Percentiles rank a stretch among this genome's conserved stretches.
phyloP scores from a whole-genome alignment of 225 moss, liverwort and hornwort genomes.

The Neckera pumila region DNA sequence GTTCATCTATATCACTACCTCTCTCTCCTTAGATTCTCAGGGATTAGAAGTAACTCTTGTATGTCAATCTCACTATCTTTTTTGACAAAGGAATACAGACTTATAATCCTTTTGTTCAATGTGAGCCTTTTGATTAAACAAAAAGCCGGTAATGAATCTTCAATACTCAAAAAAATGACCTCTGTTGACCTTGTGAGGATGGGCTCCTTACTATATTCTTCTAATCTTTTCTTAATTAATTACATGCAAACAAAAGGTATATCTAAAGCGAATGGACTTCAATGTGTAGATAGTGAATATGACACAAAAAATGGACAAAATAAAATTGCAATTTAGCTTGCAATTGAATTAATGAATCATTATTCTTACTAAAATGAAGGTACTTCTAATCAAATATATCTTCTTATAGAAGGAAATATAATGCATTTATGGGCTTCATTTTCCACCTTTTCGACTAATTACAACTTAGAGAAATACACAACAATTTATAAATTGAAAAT shows the following conservation, averaged over 20 bases:
- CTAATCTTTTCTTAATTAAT: accelerated
- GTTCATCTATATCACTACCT: no score
- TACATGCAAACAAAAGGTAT: background rate
- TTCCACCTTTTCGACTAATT: accelerated
- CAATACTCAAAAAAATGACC: background rate
- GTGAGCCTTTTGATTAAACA: no score
- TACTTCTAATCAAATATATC: accelerated
- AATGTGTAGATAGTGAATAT: accelerated
- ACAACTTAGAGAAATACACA: no score
- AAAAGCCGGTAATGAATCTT: background rate
- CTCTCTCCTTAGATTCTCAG: accelerated
- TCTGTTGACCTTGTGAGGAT: background rate
- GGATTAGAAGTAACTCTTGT: accelerated
- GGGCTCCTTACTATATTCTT: background rate
- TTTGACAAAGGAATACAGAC: background rate
- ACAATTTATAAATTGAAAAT: background rate
- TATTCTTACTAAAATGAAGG: background rate
- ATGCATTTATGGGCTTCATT: accelerated
- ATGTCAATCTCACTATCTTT: background rate
- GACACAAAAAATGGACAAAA: background rate
- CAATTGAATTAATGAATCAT: background rate
- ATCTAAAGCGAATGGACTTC: accelerated
- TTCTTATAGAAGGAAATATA: background rate
- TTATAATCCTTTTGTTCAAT: background rate
- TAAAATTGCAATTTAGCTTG: background rate